phyloP scores from a whole-genome alignment of 2,329 filamentous ascomycete species.

The Ophiostoma himal-ulmi region DNA sequence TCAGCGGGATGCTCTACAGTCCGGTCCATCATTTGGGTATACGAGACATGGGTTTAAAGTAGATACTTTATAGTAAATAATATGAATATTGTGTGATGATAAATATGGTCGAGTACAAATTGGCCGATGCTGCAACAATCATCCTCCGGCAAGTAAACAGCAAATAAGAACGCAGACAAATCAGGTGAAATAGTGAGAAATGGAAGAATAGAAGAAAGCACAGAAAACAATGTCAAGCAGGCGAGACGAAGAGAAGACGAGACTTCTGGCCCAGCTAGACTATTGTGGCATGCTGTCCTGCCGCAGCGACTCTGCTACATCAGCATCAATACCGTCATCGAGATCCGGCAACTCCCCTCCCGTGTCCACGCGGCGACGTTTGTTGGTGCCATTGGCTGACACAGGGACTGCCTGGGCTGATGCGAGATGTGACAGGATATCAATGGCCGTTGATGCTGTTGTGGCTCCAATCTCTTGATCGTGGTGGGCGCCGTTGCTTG shows the following conservation, averaged over 20 bases:
- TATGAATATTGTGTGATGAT: not conserved
- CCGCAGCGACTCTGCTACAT: constrained; percentile 51
- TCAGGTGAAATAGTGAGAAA: not conserved
- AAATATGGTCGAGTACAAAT: not conserved
- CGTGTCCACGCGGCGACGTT: constrained; percentile 50
- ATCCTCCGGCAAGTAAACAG: not conserved
- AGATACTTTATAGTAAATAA: not conserved
- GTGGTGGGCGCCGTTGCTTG: not conserved
- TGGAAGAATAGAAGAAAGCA: not conserved
- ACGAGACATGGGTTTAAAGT: not conserved
- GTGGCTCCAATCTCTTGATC: not conserved
- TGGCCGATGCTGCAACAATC: not conserved
- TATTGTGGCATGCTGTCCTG: constrained; percentile 24
- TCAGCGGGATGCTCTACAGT: not conserved
- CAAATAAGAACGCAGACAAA: not conserved
- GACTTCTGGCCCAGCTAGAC: not conserved
- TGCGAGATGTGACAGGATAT: not conserved
- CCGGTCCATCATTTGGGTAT: not conserved
- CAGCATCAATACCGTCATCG: constrained; percentile 52
- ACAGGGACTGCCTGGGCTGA: constrained; percentile 35
- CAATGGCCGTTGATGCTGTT: not conserved
- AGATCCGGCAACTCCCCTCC: constrained; percentile 49
- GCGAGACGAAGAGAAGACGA: not conserved
- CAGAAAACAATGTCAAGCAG: not conserved
- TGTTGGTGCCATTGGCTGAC: constrained; percentile 49